Conservation (phyloP, 2,329 filamentous ascomycete species). For the Diaporthe sp. region DNA sequence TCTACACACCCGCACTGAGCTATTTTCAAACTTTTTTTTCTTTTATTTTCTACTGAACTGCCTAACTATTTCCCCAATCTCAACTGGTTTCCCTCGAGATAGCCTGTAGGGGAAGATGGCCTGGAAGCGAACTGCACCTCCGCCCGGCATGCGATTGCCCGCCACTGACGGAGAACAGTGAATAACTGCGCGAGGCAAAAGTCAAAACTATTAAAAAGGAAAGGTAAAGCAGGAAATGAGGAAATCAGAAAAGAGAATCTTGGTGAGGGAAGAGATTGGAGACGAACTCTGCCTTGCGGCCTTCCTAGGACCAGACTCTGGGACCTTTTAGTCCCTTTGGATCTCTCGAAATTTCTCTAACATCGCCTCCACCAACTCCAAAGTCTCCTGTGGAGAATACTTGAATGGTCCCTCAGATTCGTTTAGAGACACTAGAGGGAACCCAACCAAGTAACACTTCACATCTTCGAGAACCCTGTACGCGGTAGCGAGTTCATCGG, state of each 20-base stretch:
- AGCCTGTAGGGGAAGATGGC: not conserved
- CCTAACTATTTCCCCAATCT: not conserved
- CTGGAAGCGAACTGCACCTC: not conserved
- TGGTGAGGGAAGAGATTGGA: not conserved
- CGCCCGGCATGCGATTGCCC: too few relatives aligned
- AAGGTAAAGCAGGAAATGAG: not conserved
- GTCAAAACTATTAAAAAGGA: not conserved
- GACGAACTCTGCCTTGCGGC: not conserved
- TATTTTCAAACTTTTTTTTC: not conserved
- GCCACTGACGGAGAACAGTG: not conserved
- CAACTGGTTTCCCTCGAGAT: too few relatives aligned
- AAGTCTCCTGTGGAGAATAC: too few relatives aligned
- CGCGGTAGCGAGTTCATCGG: not conserved
- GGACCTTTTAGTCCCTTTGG: not conserved
- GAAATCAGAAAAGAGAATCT: not conserved
- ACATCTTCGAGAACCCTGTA: accelerated
- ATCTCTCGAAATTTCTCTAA: not conserved
- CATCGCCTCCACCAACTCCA: not conserved
- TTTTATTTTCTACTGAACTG: not conserved
- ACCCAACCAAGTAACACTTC: not conserved
- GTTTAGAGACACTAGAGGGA: too few relatives aligned
- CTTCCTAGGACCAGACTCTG: not conserved
- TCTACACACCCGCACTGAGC: not conserved
- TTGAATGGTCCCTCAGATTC: too few relatives aligned
- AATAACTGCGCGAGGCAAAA: not conserved